Base-by-base conservation (phyloP, 768 basidiomycete genomes). In the Coprinopsis strossmayeri region DNA sequence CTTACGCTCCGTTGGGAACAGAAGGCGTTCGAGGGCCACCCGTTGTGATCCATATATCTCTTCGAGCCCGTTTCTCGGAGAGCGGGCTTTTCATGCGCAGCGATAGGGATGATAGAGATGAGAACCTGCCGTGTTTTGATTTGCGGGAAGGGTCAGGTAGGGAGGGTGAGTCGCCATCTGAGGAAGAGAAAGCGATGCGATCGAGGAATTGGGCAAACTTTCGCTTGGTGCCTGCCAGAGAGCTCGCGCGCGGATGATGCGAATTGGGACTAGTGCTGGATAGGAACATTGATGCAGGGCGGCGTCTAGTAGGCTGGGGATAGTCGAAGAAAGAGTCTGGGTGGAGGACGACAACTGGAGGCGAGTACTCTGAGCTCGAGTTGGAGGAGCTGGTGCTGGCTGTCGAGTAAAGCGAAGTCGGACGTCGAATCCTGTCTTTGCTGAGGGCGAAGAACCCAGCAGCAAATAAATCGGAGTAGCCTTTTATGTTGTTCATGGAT, bases 401-500 rank as follows among this genome's bases (percentile, higher is more conserved):
- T 9, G 48, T 32, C 26, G 51, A 40, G 30, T 42, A 30, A 13
- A 28, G 21, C 7, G 43, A 45, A 5, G 43, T 12, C 7, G 43
- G 43, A 13, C 43, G 43, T 25, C 40, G 46, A 35, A 40, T 28
- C 15, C 20, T 46, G 30, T 25, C 48, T 44, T 11, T 57, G 59
- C 38, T 61, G 18, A 68, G 68, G n/a, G n/a, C n/a, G n/a, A n/a
- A n/a, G 38, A 74, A 68, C 5, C 74, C 74, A 35, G 71, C 72
- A 23, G 67, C 62, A 57, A 76, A 74, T 62, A 76, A 73, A 30
- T 74, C 72, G 15, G 74, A 75, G 58, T 75, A 75, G 21, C 61
- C 62, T 34, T 58, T 56, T 44, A 55, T 17, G 48, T 27, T 18
- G 56, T 39, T 46, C 32, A 32, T 46, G 18, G 48, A 27, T 23